Evolutionary conservation across 2,329 filamentous ascomycete genomes (phyloP).

Genomic region (Aspergillus pseudoviridinutans): DNA sequence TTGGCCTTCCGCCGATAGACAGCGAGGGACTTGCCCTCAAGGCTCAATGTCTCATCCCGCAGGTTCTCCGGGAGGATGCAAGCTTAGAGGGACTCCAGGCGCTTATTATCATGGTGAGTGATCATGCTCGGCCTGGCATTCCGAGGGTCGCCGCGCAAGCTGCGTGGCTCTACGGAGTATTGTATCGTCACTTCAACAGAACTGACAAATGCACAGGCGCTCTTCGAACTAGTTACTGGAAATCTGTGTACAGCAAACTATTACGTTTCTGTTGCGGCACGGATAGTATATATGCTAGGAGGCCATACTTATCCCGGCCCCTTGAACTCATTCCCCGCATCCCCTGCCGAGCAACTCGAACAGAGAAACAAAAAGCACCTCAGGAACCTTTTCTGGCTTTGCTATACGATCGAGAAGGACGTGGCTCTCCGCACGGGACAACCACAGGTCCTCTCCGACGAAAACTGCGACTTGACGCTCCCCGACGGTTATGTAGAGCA

Average conservation of each 20-base stretch:
- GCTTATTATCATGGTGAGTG: slow-evolving; percentile 47
- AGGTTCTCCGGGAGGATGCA: slow-evolving; percentile 41
- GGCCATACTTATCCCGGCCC: slow-evolving; percentile 35
- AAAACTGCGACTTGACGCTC: slow-evolving; percentile 52
- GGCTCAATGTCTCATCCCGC: slow-evolving; percentile 42
- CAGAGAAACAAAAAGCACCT: slow-evolving; percentile 24
- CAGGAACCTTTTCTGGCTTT: slow-evolving; percentile 52
- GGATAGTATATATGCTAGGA: slow-evolving; percentile 49
- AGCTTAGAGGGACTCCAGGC: slow-evolving; percentile 46
- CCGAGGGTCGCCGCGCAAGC: too few species aligned
- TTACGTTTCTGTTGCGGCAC: slow-evolving; percentile 44
- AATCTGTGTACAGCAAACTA: slow-evolving; percentile 46
- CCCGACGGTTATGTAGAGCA: slow-evolving; percentile 41
- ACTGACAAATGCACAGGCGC: slow-evolving; percentile 24
- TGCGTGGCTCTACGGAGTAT: neutral
- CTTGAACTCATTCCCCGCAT: slow-evolving; percentile 22
- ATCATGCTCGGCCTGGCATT: neutral
- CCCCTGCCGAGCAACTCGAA: slow-evolving; percentile 8
- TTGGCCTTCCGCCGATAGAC: slow-evolving; percentile 28
- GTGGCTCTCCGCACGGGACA: slow-evolving; percentile 51
- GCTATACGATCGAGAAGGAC: slow-evolving; percentile 55
- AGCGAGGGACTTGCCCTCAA: slow-evolving; percentile 40
- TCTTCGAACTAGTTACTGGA: slow-evolving; percentile 46
- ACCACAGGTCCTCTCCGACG: slow-evolving; percentile 49
- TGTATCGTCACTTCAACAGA: neutral